Conservation (phyloP, 176 grass and related monocot species). For the Thinopyrum elongatum region DNA sequence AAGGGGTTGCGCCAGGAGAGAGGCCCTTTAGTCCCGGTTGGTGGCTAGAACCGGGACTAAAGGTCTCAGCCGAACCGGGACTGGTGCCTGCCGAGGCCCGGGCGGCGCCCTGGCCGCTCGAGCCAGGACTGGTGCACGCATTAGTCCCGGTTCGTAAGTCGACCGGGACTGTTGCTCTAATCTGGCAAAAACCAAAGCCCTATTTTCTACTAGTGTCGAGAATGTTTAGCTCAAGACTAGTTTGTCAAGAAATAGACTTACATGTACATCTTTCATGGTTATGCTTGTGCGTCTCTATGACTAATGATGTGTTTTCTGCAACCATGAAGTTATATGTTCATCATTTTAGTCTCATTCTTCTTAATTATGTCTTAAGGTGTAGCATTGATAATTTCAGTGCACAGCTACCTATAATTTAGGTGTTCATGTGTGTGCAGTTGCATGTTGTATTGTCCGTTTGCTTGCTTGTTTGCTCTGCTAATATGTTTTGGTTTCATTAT, state of each 20-base stretch:
- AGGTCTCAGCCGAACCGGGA: too few species aligned
- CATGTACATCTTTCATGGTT: background rate
- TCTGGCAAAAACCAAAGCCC: too few species aligned
- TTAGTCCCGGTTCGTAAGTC: too few species aligned
- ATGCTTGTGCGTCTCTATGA: background rate
- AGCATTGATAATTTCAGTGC: background rate
- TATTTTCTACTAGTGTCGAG: too few species aligned
- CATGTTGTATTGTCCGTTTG: background rate
- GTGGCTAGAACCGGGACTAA: too few species aligned
- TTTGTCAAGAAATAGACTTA: background rate
- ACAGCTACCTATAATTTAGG: background rate
- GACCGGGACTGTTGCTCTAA: too few species aligned
- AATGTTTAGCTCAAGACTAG: background rate
- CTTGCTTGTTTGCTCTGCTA: background rate
- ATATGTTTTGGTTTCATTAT: background rate
- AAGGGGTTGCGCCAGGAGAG: too few species aligned
- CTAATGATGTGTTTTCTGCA: background rate
- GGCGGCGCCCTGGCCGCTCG: too few species aligned
- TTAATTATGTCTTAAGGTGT: background rate
- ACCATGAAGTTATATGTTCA: conserved; percentile 2
- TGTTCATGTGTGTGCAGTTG: background rate
- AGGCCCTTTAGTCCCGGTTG: too few species aligned
- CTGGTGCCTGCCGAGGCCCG: too few species aligned
- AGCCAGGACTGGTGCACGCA: too few species aligned
- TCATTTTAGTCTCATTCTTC: background rate